Conservation (phyloP, 2,329 filamentous ascomycete species). For the Epichloe typhina region DNA sequence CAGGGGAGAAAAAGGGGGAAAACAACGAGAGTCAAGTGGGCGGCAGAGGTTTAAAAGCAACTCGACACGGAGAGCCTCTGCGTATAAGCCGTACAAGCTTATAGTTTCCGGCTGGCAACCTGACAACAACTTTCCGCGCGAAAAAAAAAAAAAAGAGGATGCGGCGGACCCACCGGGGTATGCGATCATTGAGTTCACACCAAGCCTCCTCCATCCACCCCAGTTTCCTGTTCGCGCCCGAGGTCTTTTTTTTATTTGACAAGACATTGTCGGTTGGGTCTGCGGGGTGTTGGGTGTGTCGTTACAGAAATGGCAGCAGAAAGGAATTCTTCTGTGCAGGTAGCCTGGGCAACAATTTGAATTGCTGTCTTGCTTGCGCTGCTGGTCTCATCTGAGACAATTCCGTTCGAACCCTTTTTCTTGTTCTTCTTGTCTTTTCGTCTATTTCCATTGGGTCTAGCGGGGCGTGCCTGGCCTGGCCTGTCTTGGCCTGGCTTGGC, state of each 20-base stretch:
- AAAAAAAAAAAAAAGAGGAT: background rate
- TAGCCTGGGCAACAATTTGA: background rate
- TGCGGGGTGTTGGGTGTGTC: too few relatives aligned
- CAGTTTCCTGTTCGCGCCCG: too few relatives aligned
- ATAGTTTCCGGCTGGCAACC: background rate
- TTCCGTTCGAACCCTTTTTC: background rate
- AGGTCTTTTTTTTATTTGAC: too few relatives aligned
- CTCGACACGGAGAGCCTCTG: background rate
- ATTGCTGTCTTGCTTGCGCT: background rate
- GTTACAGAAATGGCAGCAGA: too few relatives aligned
- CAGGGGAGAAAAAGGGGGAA: background rate
- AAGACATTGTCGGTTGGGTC: too few relatives aligned
- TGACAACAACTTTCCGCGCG: background rate
- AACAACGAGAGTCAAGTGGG: background rate
- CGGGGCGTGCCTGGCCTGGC: background rate
- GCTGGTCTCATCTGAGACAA: conserved; percentile 3
- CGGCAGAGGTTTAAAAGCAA: background rate
- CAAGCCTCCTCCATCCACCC: background rate
- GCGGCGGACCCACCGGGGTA: background rate
- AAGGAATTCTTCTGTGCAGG: background rate
- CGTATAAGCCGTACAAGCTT: background rate
- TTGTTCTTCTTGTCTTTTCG: background rate
- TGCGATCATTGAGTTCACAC: background rate
- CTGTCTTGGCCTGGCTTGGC: background rate
- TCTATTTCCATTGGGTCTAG: background rate